Evolutionary conservation across 2,329 filamentous ascomycete genomes (phyloP), one percentile per base, ranked within the genome.

Genomic region (Raffaelea albimanens): DNA sequence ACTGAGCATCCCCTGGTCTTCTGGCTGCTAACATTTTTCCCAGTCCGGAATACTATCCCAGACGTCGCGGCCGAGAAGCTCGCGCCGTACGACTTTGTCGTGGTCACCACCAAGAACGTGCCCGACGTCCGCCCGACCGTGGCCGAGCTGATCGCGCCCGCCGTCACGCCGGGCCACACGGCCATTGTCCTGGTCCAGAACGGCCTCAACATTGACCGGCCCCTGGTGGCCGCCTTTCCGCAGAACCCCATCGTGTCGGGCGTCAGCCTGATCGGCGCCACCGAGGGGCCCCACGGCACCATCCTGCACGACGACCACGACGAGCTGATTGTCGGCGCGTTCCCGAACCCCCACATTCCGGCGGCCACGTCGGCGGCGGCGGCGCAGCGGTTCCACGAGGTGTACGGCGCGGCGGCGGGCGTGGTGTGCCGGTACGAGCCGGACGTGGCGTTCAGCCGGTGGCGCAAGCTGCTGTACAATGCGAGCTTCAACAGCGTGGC

Each of bases 381-480:
- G 18, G 44, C 44, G 7, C 11, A 42, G 20, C 4, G 5, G 10
- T 47, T 49, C 36, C 41, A 40, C 41, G 50, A 34, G n/a, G 36
- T 47, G 36, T 94, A 93, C 59, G 89, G 85, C 1, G 86, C 86
- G 0, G 83, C 70, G 33, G 87, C 87, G 0, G 86, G 86, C 59
- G 85, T 85, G 14, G 86, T 83, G 0, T 84, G 79, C 1, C 76
- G 78, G 52, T 91, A 82, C 54, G 82, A 51, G 18, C 40, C 44
- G 7, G 39, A 51, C 39, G 50, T 51, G 25, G 20, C 21, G 14
- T 45, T 43, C 16, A 20, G 23, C 29, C 50, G 50, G 36, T 51
- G 50, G 46, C 46, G 46, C 36, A 51, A 49, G 42, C 44, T 51
- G 41, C 22, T 51, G 10, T 51, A 51, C 38, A 49, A 51, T 33